Base-by-base conservation (phyloP, 1,284 basidiomycete species). In the Apiotrichum akiyoshidainum region DNA sequence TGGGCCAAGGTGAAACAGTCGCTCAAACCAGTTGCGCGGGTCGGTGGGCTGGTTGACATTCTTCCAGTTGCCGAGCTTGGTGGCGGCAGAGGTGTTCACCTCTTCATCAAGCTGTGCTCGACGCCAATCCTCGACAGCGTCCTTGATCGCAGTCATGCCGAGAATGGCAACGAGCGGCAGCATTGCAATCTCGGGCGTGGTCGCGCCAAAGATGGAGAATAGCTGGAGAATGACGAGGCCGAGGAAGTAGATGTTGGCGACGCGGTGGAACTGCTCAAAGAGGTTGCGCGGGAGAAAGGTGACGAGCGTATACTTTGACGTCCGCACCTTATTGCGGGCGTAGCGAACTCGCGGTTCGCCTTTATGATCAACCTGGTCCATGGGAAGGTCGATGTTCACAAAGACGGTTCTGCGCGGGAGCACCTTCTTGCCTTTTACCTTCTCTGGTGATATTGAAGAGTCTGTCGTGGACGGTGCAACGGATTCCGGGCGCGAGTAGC, bases 251-350 rank as follows among this genome's bases (percentile, higher is more conserved):
- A 97, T 80, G 78, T 98, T 97, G 62, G 94, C 93, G 50, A 94
- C 86, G 37, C 90, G 84, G 67, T 88, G 83, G 73, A 96, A 95
- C 72, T 96, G 92, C 77, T 94, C 90, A 64, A 86, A 89, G 63
- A 95, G 78, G 73, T 95, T 95, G 82, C 90, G 92, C n/a, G 94
- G 94, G 48, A 97, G 70, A 75, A 97, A 98, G 5, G 92, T 91
- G 64, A 95, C 55, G 59, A 92, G 74, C 35, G 93, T 96, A 79
- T 97, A 98, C 78, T 96, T 95, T 66, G 88, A 89, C 46, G 94
- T 97, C 69, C 90, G 83, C 60, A 98, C 92, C 83, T 97, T 98
- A 78, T 98, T 98, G 67, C 94, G 82, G 37, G 85, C 85, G 78
- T 94, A 98, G 33, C 83, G 83, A 40, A 80, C 84, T 48, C 84